A percentile compares a stretch with the other conserved stretches of the same genome.
Conservation (phyloP, 2,329 filamentous ascomycete genomes). For the Plenodomus tracheiphilus region DNA sequence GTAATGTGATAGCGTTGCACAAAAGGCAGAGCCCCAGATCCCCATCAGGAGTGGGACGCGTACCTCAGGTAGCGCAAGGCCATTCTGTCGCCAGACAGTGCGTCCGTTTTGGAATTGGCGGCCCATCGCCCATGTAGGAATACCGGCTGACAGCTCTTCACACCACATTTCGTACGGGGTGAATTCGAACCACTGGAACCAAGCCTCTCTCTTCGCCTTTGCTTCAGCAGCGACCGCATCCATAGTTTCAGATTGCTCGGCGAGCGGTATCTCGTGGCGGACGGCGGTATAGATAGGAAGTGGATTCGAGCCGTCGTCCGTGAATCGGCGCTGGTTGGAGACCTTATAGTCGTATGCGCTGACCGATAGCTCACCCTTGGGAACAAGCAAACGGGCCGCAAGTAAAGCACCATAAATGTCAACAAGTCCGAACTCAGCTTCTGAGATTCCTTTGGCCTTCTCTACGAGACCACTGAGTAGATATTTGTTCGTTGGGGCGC, state of each 20-base stretch:
- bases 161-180: conserved; percentile 95
- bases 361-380: conserved; percentile 78
- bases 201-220: conserved; percentile 66
- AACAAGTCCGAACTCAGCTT: conserved; percentile 84
- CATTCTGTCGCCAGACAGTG: conserved; percentile 64
- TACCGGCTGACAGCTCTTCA: conserved; percentile 87
- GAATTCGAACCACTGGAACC: conserved; percentile 96
- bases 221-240: conserved; percentile 45
- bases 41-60: conserved; percentile 84
- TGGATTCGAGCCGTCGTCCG: conserved; percentile 78
- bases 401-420: conserved; percentile 90
- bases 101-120: conserved; percentile 75
- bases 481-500: conserved; percentile 89
- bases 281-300: conserved; percentile 96
- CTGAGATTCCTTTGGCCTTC: conserved; percentile 80
- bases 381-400: conserved; percentile 81
- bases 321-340: conserved; percentile 78
- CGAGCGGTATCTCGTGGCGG: conserved; percentile 85
- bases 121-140: conserved; percentile 92
- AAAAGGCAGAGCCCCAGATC: conserved; percentile 96
- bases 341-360: conserved; percentile 83
- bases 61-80: conserved; percentile 78
- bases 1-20: conserved; percentile 92
- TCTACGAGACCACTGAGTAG: conserved; percentile 87
- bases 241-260: conserved; percentile 50